These are phyloP conservation scores for Arabis hirsuta DNA, from an alignment of 345 rosid species.

Conservation along the genomic window DNA sequence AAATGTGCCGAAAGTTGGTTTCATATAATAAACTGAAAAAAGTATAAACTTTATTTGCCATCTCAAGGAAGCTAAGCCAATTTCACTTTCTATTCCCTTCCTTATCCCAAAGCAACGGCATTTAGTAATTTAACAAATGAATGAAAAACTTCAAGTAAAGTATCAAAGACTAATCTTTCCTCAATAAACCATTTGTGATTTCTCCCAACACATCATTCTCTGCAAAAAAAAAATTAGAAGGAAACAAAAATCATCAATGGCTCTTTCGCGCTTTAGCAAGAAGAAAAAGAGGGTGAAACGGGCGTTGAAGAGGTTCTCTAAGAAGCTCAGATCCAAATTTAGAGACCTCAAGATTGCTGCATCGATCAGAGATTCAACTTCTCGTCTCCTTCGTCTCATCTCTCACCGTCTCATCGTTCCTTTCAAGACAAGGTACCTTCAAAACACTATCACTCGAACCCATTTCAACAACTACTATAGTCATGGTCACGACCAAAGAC, in stretches of 20 bases:
- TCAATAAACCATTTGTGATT: constrained; percentile 7
- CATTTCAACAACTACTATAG: constrained; percentile 4
- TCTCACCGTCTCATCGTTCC: constrained; percentile 47
- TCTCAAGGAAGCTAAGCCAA: constrained; percentile 18
- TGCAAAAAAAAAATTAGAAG: neutral
- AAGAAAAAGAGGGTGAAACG: constrained; percentile 59
- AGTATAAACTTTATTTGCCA: neutral
- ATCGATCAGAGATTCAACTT: constrained; percentile 47
- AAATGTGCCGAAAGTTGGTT: constrained; percentile 15
- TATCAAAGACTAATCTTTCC: constrained; percentile 5
- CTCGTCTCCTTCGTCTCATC: constrained; percentile 49
- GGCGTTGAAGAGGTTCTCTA: constrained; percentile 58
- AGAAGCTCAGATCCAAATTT: constrained; percentile 50
- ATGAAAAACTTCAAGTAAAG: constrained; percentile 16
- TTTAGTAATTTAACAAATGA: neutral
- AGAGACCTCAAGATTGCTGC: constrained; percentile 44
- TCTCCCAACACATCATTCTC: constrained; percentile 10
- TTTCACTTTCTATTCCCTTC: constrained; percentile 8
- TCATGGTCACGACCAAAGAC: neutral
- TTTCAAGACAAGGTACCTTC: constrained; percentile 42
- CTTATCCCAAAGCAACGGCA: constrained; percentile 19
- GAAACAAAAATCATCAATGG: constrained; percentile 37
- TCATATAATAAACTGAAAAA: constrained; percentile 6
- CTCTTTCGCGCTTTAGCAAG: constrained; percentile 43
- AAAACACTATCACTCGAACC: constrained; percentile 8